Evolutionary conservation across 2,329 filamentous ascomycete genomes (phyloP), one percentile per base, ranked within the genome.

Genomic region (Penicillium thymicola): DNA sequence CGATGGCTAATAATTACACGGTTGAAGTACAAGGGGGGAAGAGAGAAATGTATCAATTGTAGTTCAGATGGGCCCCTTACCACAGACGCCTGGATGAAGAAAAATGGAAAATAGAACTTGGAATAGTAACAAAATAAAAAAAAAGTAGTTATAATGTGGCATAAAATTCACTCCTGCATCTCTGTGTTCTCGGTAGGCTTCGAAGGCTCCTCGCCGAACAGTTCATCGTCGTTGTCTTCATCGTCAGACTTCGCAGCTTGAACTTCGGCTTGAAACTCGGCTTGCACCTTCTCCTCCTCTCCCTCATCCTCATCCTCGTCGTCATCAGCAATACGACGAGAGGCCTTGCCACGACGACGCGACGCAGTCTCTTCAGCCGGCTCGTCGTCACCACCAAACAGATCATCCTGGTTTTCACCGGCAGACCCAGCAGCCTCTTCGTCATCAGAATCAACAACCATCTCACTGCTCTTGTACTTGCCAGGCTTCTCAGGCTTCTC

Each of bases 381-480:
- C 30, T 75, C 70, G 21, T 70, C 48, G 63, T 69, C 69, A 16
- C 44, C 49, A 8, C 58, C 61, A 59, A 70, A 70, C 42, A 71
- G 59, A 34, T 72, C 67, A 40, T 69, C 69, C 8, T 67, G 52
- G 43, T 65, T 65, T 28, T 65, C 66, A 27, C 47, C 59, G 5
- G 65, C 69, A 9, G 60, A 64, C 46, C 58, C 65, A 8, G 67
- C 66, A 18, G 63, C 72, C 41, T 74, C 78, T 13, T 70, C 68
- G 3, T 70, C 69, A 44, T 89, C 87, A 59, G 87, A 90, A 60
- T 93, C 89, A 43, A 90, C 88, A 28, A 96, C 86, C 60, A 92
- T 85, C 74, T 96, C 92, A 2, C 84, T 86, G 49, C 89, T 92
- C 82, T 96, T 96, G 81, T 85, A 96, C 75, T 96, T 95, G 72